Evolutionary conservation across 106 monocot species (phyloP).

Genomic region (Vanilla planifolia): DNA sequence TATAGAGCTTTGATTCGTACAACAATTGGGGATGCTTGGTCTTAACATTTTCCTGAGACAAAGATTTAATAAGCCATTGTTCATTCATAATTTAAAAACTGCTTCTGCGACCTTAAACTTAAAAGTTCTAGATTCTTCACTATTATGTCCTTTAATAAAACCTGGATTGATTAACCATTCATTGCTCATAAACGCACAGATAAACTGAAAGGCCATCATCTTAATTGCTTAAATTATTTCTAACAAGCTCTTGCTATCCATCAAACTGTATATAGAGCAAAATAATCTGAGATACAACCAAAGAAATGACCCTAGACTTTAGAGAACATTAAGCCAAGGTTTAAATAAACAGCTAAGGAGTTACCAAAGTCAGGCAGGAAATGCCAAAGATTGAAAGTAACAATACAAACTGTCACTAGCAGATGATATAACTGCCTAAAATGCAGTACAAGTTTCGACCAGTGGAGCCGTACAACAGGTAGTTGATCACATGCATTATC

Average conservation of each 20-base stretch:
- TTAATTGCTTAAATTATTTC: no score
- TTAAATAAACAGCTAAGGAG: no score
- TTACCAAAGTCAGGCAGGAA: not conserved
- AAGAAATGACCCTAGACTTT: no score
- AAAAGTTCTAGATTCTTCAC: not conserved
- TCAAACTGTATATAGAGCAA: no score
- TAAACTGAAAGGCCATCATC: not conserved
- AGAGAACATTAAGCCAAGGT: no score
- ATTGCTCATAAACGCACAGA: not conserved
- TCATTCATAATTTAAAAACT: not conserved
- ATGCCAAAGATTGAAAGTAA: not conserved
- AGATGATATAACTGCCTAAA: not conserved
- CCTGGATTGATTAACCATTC: not conserved
- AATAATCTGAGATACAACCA: no score
- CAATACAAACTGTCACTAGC: not conserved
- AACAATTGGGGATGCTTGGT: conserved; percentile 28
- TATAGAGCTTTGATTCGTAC: conserved; percentile 28
- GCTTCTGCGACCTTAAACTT: not conserved
- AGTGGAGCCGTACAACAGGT: not conserved
- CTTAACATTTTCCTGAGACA: conserved; percentile 26
- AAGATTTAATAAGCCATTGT: not conserved
- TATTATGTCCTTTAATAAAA: not conserved
- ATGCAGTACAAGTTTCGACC: not conserved
- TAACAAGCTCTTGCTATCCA: no score
- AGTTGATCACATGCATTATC: not conserved